Evolutionary conservation across 768 basidiomycete genomes (phyloP).

Genomic region (Mycena filopes): DNA sequence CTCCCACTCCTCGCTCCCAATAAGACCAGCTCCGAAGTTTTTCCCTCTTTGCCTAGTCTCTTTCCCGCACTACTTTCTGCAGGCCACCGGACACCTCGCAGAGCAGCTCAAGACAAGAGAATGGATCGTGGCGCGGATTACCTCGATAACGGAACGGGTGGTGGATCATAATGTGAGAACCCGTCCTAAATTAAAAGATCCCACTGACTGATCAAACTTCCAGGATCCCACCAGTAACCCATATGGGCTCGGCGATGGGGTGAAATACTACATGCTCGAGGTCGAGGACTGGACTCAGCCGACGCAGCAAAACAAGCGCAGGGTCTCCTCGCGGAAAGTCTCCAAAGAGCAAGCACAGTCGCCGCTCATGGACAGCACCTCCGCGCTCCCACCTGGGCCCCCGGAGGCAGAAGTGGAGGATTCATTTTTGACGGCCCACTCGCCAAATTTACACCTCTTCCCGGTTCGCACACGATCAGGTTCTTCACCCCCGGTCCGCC

Average conservation of each 20-base stretch:
- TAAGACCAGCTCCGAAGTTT: conserved; percentile 46
- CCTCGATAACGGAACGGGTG: conserved; percentile 85
- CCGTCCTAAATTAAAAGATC: conserved; percentile 25
- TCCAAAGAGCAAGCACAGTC: conserved; percentile 54
- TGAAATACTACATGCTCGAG: conserved; percentile 94
- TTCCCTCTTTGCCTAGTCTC: conserved; percentile 69
- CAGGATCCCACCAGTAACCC: conserved; percentile 89
- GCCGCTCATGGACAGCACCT: conserved; percentile 43
- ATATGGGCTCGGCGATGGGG: conserved; percentile 88
- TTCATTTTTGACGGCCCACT: conserved; percentile 70
- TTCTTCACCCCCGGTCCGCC: conserved; percentile 76
- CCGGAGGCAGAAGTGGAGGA: conserved; percentile 80
- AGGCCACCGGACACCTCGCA: conserved; percentile 85
- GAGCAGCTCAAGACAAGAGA: conserved; percentile 92
- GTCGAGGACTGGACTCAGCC: conserved; percentile 94
- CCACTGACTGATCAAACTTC: conserved; percentile 10
- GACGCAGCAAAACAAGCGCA: conserved; percentile 67
- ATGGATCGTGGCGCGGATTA: conserved; percentile 95
- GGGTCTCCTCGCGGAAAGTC: conserved; percentile 62
- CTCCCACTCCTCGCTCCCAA: conserved; percentile 6
- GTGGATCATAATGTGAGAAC: conserved; percentile 78
- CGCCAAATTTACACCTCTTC: conserved; percentile 76
- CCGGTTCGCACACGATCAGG: conserved; percentile 70
- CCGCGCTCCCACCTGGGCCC: conserved; percentile 63
- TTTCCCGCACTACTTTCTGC: conserved; percentile 97